phyloP scores from a whole-genome alignment of 106 monocot genomes.

The Dendrobium officinale region DNA sequence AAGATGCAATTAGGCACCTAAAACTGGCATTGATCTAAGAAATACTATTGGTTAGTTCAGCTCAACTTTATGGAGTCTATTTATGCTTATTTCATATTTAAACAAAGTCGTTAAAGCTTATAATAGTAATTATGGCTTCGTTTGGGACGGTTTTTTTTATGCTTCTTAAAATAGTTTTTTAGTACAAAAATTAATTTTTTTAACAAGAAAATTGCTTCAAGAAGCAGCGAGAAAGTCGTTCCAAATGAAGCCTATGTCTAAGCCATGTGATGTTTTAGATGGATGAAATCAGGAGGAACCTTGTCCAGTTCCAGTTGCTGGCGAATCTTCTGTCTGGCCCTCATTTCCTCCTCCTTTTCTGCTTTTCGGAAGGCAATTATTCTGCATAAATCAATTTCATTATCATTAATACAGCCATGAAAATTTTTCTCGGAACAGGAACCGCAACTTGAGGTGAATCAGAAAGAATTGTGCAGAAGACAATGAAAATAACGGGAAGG shows the following conservation, averaged over 20 bases:
- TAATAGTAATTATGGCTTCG: not conserved
- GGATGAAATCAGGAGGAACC: constrained; percentile 21
- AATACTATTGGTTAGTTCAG: not conserved
- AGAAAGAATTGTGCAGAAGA: not conserved
- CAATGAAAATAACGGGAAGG: not conserved
- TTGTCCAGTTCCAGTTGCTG: constrained; percentile 63
- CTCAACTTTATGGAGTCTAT: not conserved
- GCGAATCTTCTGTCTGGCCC: constrained; percentile 71
- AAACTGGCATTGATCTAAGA: not conserved
- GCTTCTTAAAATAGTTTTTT: no score
- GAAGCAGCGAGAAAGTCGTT: no score
- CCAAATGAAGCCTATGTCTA: not conserved
- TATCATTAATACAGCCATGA: not conserved
- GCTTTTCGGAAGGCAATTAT: constrained; percentile 37
- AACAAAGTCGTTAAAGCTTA: not conserved
- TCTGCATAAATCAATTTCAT: constrained; percentile 30
- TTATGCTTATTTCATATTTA: not conserved
- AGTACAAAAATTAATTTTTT: no score
- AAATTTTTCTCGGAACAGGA: not conserved
- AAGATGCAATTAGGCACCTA: not conserved
- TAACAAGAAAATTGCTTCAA: no score
- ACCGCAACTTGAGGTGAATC: not conserved
- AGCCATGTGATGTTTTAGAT: not conserved
- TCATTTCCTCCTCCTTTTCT: constrained; percentile 75
- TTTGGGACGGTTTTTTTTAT: no score